These are phyloP conservation scores for Penicillium ochrochloron DNA, from an alignment of 495 filamentous ascomycete species.

Conservation along the genomic window DNA sequence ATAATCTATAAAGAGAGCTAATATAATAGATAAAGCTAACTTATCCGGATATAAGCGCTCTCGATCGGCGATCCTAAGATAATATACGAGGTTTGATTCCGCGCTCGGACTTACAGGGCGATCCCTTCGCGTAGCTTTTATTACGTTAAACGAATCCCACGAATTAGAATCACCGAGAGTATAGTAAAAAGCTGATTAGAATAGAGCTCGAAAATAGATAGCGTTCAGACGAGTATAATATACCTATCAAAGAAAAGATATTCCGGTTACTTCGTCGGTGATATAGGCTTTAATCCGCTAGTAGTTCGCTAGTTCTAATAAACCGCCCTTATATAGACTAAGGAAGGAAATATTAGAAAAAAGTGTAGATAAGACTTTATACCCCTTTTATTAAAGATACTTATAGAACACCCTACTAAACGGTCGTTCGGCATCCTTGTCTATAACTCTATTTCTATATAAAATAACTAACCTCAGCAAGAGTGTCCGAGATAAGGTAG, in stretches of 20 bases:
- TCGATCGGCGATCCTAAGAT: background rate
- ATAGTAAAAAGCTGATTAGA: background rate
- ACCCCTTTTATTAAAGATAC: slow-evolving; percentile 5
- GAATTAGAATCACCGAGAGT: background rate
- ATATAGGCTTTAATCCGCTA: background rate
- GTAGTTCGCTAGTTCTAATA: background rate
- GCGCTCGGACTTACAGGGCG: background rate
- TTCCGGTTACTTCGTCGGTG: background rate
- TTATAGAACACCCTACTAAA: slow-evolving; percentile 11
- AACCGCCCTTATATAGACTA: background rate
- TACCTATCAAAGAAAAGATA: background rate
- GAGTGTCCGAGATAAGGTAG: slow-evolving; percentile 8
- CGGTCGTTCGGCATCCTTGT: background rate
- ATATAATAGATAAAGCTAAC: background rate
- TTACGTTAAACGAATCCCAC: background rate
- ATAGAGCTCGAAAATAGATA: background rate
- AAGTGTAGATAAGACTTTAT: slow-evolving; percentile 8
- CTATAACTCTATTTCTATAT: slow-evolving; percentile 9
- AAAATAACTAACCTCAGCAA: slow-evolving; percentile 22
- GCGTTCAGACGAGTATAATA: background rate
- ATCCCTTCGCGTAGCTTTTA: slow-evolving; percentile 4
- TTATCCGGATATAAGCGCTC: background rate
- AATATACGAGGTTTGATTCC: background rate
- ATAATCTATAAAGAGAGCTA: background rate
- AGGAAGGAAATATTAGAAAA: background rate